A percentile compares a stretch with the other conserved stretches of the same genome.
Conservation (phyloP, 306 rosid genomes). For the Quercus suber region DNA sequence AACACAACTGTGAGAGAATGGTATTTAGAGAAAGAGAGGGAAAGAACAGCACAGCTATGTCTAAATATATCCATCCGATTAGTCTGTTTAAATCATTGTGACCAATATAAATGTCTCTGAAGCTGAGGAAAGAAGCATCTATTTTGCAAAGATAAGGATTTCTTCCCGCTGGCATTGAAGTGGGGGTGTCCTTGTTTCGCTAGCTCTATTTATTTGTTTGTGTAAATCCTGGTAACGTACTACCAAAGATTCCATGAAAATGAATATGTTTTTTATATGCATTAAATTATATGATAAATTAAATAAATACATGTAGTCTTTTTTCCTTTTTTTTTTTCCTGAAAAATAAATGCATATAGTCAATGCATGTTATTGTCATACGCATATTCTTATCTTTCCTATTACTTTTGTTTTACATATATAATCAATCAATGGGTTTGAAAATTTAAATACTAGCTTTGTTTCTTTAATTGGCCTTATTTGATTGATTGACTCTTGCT, state of each 20-base stretch:
- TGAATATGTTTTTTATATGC: too few species aligned
- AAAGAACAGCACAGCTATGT: neutral
- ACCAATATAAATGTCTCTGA: neutral
- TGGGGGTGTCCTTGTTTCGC: too few species aligned
- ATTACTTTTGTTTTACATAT: neutral
- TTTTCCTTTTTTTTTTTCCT: too few species aligned
- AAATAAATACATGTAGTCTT: neutral
- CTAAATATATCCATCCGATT: neutral
- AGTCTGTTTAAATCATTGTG: neutral
- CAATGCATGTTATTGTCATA: neutral
- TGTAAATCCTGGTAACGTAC: neutral
- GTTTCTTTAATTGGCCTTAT: constrained; percentile 1
- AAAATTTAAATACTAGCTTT: neutral
- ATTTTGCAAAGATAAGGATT: too few species aligned
- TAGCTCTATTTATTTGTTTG: too few species aligned
- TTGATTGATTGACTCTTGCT: constrained; percentile 1
- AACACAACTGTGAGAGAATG: too few species aligned
- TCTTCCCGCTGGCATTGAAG: too few species aligned
- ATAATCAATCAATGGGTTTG: neutral
- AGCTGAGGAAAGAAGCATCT: too few species aligned
- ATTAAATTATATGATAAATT: neutral
- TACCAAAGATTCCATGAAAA: neutral
- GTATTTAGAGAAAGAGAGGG: too few species aligned
- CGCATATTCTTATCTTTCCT: neutral
- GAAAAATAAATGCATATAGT: neutral